These are phyloP conservation scores for Massariosphaeria phaeospora DNA, from an alignment of 495 filamentous ascomycete genomes.

Conservation along the genomic window DNA sequence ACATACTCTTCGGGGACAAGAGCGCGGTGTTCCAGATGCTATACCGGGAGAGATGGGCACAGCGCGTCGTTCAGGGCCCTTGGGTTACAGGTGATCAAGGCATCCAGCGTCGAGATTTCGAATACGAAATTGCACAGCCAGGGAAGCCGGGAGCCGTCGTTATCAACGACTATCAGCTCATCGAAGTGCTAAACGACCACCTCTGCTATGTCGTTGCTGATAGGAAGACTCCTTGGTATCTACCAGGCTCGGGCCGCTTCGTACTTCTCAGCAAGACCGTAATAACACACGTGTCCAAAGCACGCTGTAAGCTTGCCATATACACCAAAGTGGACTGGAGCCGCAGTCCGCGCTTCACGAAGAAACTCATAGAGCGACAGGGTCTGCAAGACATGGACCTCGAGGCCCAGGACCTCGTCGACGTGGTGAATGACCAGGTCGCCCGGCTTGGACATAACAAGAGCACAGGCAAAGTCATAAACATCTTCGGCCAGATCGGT, in stretches of 20 bases:
- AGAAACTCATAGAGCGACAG: constrained; percentile 70
- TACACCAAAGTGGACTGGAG: constrained; percentile 84
- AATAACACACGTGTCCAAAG: constrained; percentile 87
- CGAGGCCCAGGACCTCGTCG: constrained; percentile 78
- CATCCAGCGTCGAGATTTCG: constrained; percentile 68
- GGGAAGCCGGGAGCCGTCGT: constrained; percentile 22
- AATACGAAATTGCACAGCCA: constrained; percentile 48
- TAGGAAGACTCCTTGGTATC: constrained; percentile 82
- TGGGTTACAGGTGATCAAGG: constrained; percentile 69
- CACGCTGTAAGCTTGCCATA: constrained; percentile 83
- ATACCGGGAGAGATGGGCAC: constrained; percentile 75
- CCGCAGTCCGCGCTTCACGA: constrained; percentile 58
- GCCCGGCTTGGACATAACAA: constrained; percentile 72
- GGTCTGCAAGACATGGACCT: constrained; percentile 74
- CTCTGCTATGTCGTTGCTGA: constrained; percentile 92
- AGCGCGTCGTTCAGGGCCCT: constrained; percentile 68
- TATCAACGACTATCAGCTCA: constrained; percentile 78
- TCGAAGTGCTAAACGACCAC: constrained; percentile 90
- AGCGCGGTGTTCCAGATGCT: constrained; percentile 89
- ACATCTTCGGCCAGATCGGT: constrained; percentile 84
- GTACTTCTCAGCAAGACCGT: constrained; percentile 85
- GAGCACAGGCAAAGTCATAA: constrained; percentile 82
- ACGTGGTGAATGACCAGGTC: constrained; percentile 83
- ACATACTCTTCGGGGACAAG: constrained; percentile 92
- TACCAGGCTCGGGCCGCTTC: constrained; percentile 74